These are phyloP conservation scores for Trichoderma breve DNA, from an alignment of 2,329 filamentous ascomycete genomes.

Conservation along the genomic window DNA sequence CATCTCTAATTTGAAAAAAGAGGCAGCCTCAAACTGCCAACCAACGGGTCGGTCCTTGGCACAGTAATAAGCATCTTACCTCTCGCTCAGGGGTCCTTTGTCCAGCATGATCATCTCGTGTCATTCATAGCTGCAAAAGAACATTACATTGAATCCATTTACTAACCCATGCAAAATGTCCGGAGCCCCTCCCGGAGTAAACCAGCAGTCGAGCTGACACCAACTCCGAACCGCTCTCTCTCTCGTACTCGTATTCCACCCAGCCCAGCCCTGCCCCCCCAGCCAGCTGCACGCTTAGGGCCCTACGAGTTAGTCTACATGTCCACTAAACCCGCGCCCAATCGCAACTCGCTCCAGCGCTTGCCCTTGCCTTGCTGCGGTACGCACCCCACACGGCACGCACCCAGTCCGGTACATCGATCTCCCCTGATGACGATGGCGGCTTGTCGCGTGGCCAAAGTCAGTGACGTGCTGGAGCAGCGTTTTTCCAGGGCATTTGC, in stretches of 20 bases:
- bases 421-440: slow-evolving; percentile 20
- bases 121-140: neutral
- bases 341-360: neutral
- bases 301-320: neutral
- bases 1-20: neutral
- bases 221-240: neutral
- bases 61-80: neutral
- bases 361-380: neutral
- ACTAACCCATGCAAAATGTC: neutral
- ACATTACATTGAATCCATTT: neutral
- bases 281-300: neutral
- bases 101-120: neutral
- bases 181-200: neutral
- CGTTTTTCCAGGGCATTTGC: neutral
- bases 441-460: slow-evolving; percentile 20
- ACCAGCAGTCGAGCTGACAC: neutral
- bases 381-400: slow-evolving; percentile 7
- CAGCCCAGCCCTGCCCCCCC: neutral
- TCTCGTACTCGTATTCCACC: slow-evolving; percentile 8
- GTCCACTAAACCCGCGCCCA: neutral
- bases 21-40: neutral
- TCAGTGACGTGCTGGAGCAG: slow-evolving; percentile 17
- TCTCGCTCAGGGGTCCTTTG: neutral
- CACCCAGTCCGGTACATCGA: slow-evolving; percentile 9
- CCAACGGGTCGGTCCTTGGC: neutral